Base-by-base conservation (phyloP, 176 grass and related monocot species). In the Microstegium vimineum region DNA sequence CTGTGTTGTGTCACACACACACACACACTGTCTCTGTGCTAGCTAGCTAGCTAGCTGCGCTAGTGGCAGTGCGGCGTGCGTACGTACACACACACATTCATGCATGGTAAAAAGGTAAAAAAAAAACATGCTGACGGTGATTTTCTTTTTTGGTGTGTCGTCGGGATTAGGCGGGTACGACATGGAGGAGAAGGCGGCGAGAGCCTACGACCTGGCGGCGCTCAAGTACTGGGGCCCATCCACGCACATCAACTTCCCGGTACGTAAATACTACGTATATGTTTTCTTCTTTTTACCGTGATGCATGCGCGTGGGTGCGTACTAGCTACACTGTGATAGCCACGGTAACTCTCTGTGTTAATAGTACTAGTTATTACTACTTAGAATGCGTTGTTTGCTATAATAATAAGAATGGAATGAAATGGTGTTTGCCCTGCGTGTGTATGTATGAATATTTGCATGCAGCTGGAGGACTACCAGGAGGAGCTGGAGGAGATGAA, bases 211-310 rank as follows among this genome's bases (percentile, higher is more conserved):
- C 91, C 51, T 94, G 88, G 97, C 97, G 63, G 97, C 97, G 17
- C 91, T 99, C 81, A 99, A 99, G 86, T 99, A 99, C 78, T 99
- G 97, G 97, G 97, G 97, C 32, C 89, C 90, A n/a, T 92, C 97
- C 31, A 95, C 97, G 1, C 97, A 99, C 76, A 94, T 99, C 82
- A 99, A 99, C 85, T 99, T 99, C 83, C 93, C 97, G 47, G 97
- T 99, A n/a, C n/a, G n/a, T n/a, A n/a, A n/a, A n/a, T n/a, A n/a
- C n/a, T n/a, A n/a, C n/a, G n/a, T n/a, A n/a, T n/a, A n/a, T n/a
- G n/a, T n/a, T n/a, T n/a, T n/a, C n/a, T n/a, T n/a, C n/a, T n/a
- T n/a, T 26, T 57, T 74, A 77, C 71, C 65, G 22, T 36, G 65
- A 23, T 56, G 0, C 51, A 8, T 20, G 1, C 5, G 1, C n/a